These are phyloP conservation scores for Neonectria faginata DNA, from an alignment of 2,329 filamentous ascomycete genomes.

Conservation along the genomic window DNA sequence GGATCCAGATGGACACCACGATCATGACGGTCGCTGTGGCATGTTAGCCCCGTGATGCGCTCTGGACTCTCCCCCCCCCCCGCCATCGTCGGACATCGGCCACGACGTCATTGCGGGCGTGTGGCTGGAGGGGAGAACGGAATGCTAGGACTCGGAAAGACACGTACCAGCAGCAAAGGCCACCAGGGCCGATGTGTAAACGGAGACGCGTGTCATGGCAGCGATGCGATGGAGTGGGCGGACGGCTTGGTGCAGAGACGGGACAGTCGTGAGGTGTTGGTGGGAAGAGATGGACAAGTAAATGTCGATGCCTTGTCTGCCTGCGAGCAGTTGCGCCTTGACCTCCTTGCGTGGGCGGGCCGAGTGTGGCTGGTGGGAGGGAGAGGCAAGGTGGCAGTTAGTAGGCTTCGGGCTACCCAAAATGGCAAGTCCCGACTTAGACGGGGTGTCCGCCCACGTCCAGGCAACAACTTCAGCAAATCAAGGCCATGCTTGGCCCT, in stretches of 20 bases:
- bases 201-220: constrained; percentile 58
- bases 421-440: constrained; percentile 12
- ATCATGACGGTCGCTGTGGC: constrained; percentile 76
- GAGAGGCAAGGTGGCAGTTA: constrained; percentile 41
- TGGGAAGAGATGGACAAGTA: constrained; percentile 31
- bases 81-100: neutral
- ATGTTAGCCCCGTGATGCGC: constrained; percentile 47
- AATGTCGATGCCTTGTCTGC: constrained; percentile 40
- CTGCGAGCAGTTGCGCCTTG: constrained; percentile 35
- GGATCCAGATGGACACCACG: constrained; percentile 74
- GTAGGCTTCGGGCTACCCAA: constrained; percentile 14
- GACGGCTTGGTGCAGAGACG: constrained; percentile 10
- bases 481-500: neutral
- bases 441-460: neutral
- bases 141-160: constrained; percentile 3
- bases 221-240: constrained; percentile 16
- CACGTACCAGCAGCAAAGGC: constrained; percentile 59
- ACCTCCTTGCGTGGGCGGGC: constrained; percentile 12
- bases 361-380: constrained; percentile 34
- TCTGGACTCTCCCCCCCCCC: neutral
- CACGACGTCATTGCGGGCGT: constrained; percentile 43
- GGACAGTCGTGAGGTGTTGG: constrained; percentile 5
- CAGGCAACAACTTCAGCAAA: neutral
- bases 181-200: constrained; percentile 58
- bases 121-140: constrained; percentile 21